Conservation (phyloP, 148 eudicot species). For the Beta vulgaris region DNA sequence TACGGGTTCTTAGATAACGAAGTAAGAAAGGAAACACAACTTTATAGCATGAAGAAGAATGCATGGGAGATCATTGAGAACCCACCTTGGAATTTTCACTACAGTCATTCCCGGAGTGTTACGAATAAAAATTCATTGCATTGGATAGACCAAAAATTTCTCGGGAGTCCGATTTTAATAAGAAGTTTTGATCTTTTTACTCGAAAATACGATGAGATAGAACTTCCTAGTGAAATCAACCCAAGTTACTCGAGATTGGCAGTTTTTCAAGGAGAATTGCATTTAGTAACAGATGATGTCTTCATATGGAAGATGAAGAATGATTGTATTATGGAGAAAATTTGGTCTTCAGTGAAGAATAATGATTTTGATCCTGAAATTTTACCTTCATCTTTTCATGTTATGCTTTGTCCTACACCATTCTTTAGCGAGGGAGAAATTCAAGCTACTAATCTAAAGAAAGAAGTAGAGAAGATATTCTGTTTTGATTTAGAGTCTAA, state of each 20-base stretch:
- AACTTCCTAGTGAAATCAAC: background rate
- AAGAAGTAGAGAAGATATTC: background rate
- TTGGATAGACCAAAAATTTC: background rate
- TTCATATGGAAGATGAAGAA: background rate
- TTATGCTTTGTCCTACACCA: background rate
- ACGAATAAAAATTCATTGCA: background rate
- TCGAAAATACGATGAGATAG: background rate
- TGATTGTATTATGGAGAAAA: background rate
- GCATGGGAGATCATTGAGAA: constrained; percentile 7
- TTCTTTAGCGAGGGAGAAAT: background rate
- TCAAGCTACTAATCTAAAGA: background rate
- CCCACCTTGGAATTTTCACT: background rate
- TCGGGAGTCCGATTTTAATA: background rate
- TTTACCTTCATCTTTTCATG: background rate
- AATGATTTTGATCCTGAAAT: no score
- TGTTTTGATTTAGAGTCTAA: constrained; percentile 2
- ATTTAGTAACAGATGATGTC: background rate
- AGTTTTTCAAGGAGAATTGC: background rate
- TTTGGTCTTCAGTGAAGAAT: background rate
- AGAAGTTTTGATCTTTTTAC: constrained; percentile 11
- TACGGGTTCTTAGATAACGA: background rate
- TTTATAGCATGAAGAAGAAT: background rate
- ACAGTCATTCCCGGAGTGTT: background rate
- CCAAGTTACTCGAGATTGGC: background rate
- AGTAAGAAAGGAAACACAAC: background rate